These are phyloP conservation scores for Coleophoma crateriformis DNA, from an alignment of 2,329 filamentous ascomycete genomes.

Conservation along the genomic window DNA sequence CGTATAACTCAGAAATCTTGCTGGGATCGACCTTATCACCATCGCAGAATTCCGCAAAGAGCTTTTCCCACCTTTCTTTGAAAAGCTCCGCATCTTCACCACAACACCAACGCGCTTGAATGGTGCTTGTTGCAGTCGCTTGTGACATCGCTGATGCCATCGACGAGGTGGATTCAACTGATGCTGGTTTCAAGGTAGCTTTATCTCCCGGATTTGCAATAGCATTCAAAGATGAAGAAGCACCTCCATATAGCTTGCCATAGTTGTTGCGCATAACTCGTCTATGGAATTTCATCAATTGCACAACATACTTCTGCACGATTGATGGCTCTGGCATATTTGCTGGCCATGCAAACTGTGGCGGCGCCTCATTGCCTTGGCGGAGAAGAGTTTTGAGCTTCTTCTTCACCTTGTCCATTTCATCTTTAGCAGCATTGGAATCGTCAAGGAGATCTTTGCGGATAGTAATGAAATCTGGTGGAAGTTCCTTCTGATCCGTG, in stretches of 20 bases:
- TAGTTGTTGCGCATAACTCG: slow-evolving; percentile 95
- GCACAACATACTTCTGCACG: slow-evolving; percentile 85
- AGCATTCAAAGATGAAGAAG: slow-evolving; percentile 56
- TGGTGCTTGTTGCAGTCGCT: slow-evolving; percentile 57
- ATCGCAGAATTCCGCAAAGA: slow-evolving; percentile 94
- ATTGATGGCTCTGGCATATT: slow-evolving; percentile 92
- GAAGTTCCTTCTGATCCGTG: slow-evolving; percentile 77
- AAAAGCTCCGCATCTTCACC: slow-evolving; percentile 94
- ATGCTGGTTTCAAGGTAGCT: slow-evolving; percentile 27
- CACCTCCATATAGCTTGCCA: slow-evolving; percentile 65
- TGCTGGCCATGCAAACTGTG: slow-evolving; percentile 96
- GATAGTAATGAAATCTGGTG: slow-evolving; percentile 80
- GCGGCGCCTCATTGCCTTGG: slow-evolving; percentile 86
- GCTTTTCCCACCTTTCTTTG: slow-evolving; percentile 95
- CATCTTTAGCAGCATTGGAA: slow-evolving; percentile 96
- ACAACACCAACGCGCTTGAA: slow-evolving; percentile 93
- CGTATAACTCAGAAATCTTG: slow-evolving; percentile 97
- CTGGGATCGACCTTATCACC: slow-evolving; percentile 97
- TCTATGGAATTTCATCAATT: slow-evolving; percentile 96
- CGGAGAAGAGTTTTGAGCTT: slow-evolving; percentile 90
- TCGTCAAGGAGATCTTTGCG: slow-evolving; percentile 95
- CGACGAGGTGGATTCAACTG: slow-evolving; percentile 35
- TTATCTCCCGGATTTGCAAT: slow-evolving; percentile 44
- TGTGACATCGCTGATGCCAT: slow-evolving; percentile 47
- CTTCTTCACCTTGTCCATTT: slow-evolving; percentile 99